Evolutionary conservation across 768 basidiomycete species (phyloP).

Genomic region (Pleurotus tuber-regium): DNA sequence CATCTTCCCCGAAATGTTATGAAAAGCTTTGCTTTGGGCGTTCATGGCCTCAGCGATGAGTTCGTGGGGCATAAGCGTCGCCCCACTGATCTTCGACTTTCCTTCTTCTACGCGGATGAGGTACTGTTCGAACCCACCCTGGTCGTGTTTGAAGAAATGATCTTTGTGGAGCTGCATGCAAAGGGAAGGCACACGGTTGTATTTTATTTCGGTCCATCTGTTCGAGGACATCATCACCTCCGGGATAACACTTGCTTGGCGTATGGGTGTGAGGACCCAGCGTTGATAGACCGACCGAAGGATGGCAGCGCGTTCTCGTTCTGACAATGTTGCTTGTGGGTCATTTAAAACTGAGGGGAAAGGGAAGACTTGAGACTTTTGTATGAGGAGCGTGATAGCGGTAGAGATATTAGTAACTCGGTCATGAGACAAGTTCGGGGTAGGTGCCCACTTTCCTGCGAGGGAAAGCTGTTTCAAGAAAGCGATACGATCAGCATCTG

Average conservation of each 20-base stretch:
- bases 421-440: slow-evolving; percentile 57
- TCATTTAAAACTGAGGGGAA: slow-evolving; percentile 33
- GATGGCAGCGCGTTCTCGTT: slow-evolving; percentile 29
- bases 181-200: slow-evolving; percentile 55
- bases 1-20: not conserved
- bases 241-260: slow-evolving; percentile 41
- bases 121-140: slow-evolving; percentile 55
- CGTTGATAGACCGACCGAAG: slow-evolving; percentile 59
- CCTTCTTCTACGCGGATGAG: slow-evolving; percentile 56
- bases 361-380: slow-evolving; percentile 28
- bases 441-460: slow-evolving; percentile 72
- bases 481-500: slow-evolving; percentile 23
- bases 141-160: slow-evolving; percentile 57
- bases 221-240: slow-evolving; percentile 64
- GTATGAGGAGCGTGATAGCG: slow-evolving; percentile 56
- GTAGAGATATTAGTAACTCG: slow-evolving; percentile 62
- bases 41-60: slow-evolving; percentile 47
- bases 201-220: slow-evolving; percentile 55
- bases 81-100: slow-evolving; percentile 57
- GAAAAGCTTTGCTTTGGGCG: slow-evolving; percentile 6
- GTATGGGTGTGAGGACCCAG: slow-evolving; percentile 57
- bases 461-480: slow-evolving; percentile 49
- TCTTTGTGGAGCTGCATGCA: slow-evolving; percentile 61
- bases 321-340: slow-evolving; percentile 13
- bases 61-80: slow-evolving; percentile 65